Conservation (phyloP, 192 early-diverging fungal genomes). For the Coemansia sp. region DNA sequence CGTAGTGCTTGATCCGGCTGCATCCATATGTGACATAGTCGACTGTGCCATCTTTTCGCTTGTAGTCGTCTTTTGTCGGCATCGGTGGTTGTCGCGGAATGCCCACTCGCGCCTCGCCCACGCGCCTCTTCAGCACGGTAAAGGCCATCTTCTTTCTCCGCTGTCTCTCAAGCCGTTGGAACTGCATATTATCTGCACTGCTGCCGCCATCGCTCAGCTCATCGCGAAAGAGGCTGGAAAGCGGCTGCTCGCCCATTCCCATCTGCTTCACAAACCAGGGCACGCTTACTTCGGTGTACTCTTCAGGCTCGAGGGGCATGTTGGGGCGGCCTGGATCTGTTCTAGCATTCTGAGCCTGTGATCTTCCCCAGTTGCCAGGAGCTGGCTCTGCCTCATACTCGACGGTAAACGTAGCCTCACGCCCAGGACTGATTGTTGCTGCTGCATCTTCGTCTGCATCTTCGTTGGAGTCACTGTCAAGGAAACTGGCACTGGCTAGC, state of each 20-base stretch:
- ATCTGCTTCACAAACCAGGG: slow-evolving; percentile 54
- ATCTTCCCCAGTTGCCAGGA: slow-evolving; percentile 42
- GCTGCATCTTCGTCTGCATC: slow-evolving; percentile 4
- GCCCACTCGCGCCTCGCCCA: slow-evolving; percentile 52
- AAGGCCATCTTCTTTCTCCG: slow-evolving; percentile 50
- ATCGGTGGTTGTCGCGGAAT: slow-evolving; percentile 37
- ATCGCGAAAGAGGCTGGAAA: slow-evolving; percentile 44
- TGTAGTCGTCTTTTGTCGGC: slow-evolving; percentile 23
- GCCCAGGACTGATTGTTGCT: not conserved
- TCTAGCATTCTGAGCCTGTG: not conserved
- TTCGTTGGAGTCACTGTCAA: slow-evolving; percentile 13
- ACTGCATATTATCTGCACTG: not conserved
- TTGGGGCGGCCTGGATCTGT: slow-evolving; percentile 21
- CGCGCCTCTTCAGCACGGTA: slow-evolving; percentile 36
- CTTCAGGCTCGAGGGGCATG: slow-evolving; percentile 52
- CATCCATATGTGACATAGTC: slow-evolving; percentile 39
- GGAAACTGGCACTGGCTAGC: slow-evolving; percentile 12
- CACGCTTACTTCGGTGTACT: slow-evolving; percentile 24
- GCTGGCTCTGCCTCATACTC: slow-evolving; percentile 34
- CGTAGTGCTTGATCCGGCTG: slow-evolving; percentile 39
- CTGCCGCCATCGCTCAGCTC: slow-evolving; percentile 11
- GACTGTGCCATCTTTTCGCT: slow-evolving; percentile 36
- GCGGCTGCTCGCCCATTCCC: slow-evolving; percentile 51
- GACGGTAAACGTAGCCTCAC: slow-evolving; percentile 33
- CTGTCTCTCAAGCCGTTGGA: slow-evolving; percentile 14